Evolutionary conservation across 495 filamentous ascomycete species (phyloP).

Genomic region (Penicillium chermesinum): DNA sequence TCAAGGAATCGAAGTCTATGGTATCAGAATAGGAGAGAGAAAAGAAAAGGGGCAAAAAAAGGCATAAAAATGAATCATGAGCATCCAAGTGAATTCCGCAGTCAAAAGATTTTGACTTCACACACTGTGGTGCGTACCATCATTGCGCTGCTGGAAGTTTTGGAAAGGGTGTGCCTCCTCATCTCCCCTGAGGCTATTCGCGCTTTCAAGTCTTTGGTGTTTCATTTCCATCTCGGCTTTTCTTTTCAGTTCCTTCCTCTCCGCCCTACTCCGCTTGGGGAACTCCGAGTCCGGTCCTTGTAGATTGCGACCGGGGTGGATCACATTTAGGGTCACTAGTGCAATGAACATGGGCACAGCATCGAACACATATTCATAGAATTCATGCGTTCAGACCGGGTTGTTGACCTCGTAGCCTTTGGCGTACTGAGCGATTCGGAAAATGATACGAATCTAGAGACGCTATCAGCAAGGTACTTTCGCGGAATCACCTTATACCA

Average conservation of each 20-base stretch:
- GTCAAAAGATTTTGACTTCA: no score
- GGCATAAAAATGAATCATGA: no score
- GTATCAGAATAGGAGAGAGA: no score
- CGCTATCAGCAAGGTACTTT: background rate
- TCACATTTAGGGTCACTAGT: constrained; percentile 39
- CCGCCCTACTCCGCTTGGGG: constrained; percentile 5
- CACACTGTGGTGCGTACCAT: no score
- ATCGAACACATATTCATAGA: constrained; percentile 52
- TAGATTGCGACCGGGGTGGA: constrained; percentile 51
- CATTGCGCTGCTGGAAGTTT: background rate
- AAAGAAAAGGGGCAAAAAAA: no score
- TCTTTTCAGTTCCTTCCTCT: constrained; percentile 10
- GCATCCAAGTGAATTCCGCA: no score
- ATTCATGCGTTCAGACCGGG: constrained; percentile 47
- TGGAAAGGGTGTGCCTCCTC: background rate
- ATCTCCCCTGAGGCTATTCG: background rate
- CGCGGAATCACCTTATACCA: background rate
- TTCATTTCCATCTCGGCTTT: background rate
- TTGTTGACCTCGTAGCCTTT: constrained; percentile 32
- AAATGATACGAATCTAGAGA: constrained; percentile 41
- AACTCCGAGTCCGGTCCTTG: constrained; percentile 31
- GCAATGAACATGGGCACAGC: constrained; percentile 53
- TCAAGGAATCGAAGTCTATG: no score
- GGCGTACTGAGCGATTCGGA: constrained; percentile 53
- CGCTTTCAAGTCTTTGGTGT: no score